A percentile compares a stretch with the other conserved stretches of the same genome.
Conservation (phyloP, 2,329 filamentous ascomycete genomes). For the Rugonectria rugulosa region DNA sequence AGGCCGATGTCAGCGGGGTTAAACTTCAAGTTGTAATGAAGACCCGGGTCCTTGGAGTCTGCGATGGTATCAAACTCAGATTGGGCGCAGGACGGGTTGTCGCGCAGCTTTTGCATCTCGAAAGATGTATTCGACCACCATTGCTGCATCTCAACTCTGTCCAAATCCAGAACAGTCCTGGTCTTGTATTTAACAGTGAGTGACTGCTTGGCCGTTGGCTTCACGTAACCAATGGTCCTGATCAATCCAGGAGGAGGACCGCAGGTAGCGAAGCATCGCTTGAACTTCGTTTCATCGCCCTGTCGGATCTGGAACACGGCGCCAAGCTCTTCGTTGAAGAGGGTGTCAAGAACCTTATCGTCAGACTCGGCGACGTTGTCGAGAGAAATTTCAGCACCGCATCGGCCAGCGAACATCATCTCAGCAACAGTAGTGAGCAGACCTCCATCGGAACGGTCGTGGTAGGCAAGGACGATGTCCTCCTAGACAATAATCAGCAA, state of each 20-base stretch:
- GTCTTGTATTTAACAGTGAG: conserved; percentile 78
- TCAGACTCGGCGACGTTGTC: conserved; percentile 74
- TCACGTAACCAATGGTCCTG: conserved; percentile 82
- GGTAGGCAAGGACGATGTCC: conserved; percentile 83
- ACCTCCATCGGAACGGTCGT: conserved; percentile 93
- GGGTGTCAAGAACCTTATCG: conserved; percentile 72
- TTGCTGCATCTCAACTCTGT: conserved; percentile 79
- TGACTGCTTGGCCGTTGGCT: conserved; percentile 73
- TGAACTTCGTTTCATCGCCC: conserved; percentile 84
- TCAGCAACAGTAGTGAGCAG: conserved; percentile 89
- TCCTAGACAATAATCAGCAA: conserved; percentile 43
- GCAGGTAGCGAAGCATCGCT: conserved; percentile 88
- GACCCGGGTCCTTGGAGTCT: conserved; percentile 80
- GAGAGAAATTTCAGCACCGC: conserved; percentile 84
- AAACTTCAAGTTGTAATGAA: conserved; percentile 84
- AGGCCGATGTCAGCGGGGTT: conserved; percentile 79
- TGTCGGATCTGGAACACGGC: conserved; percentile 95
- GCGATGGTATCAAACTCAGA: conserved; percentile 79
- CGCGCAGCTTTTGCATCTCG: conserved; percentile 88
- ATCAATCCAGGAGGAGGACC: conserved; percentile 84
- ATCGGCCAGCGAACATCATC: conserved; percentile 98
- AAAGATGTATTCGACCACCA: conserved; percentile 90
- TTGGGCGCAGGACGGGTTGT: conserved; percentile 88
- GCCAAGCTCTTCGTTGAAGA: conserved; percentile 97
- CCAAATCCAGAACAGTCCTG: conserved; percentile 71